phyloP scores from a whole-genome alignment of 1,284 basidiomycete genomes.

The Dichomitus squalens region DNA sequence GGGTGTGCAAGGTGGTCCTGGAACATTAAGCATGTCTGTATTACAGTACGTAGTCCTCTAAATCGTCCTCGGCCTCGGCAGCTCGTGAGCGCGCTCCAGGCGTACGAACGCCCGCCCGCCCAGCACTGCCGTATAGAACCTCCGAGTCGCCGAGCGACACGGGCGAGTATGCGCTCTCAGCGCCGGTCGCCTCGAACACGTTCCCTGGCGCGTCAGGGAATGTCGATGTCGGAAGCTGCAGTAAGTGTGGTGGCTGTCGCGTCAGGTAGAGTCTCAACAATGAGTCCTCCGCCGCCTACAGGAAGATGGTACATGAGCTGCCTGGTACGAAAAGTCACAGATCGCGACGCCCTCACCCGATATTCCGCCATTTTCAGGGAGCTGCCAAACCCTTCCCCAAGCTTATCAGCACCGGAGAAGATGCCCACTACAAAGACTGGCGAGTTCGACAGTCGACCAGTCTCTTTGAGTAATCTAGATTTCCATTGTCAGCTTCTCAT shows the following conservation, averaged over 20 bases:
- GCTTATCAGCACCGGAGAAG: conserved; percentile 85
- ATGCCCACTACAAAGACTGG: conserved; percentile 95
- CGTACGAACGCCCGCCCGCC: conserved; percentile 37
- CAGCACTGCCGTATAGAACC: conserved; percentile 68
- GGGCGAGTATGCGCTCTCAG: conserved; percentile 50
- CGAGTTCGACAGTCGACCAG: conserved; percentile 85
- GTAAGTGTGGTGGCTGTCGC: conserved; percentile 62
- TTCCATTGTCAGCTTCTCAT: not conserved
- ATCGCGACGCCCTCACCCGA: conserved; percentile 56
- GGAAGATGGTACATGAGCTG: conserved; percentile 3
- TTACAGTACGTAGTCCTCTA: conserved; percentile 30
- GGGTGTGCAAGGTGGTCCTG: not conserved
- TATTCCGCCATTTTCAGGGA: conserved; percentile 96
- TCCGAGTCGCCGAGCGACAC: conserved; percentile 62
- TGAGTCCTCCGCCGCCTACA: conserved; percentile 83
- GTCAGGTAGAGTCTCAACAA: conserved; percentile 82
- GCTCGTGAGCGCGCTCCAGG: conserved; percentile 29
- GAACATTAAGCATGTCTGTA: conserved; percentile 27
- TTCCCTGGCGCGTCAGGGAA: conserved; percentile 56
- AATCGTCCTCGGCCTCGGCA: conserved; percentile 24
- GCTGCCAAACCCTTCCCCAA: conserved; percentile 95
- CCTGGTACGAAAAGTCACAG: not conserved
- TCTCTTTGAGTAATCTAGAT: conserved; percentile 84
- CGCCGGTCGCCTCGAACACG: conserved; percentile 41
- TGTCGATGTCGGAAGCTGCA: conserved; percentile 72